Evolutionary conservation across 805 yeast species (phyloP), one percentile per base, ranked within the genome.

Genomic region (Sungouiozyma intestinalis): DNA sequence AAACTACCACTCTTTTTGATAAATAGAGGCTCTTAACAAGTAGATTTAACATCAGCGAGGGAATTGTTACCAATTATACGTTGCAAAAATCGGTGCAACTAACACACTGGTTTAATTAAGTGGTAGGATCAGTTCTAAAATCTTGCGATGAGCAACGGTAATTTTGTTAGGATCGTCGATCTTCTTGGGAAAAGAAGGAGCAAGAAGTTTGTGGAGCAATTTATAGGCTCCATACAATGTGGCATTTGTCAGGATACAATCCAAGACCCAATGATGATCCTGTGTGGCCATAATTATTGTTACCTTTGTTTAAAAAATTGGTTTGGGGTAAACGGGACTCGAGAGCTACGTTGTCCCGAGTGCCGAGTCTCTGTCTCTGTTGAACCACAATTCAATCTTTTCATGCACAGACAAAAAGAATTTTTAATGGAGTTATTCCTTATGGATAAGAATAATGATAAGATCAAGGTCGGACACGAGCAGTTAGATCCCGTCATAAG

Each of bases 261-360:
- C 81, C 72, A 68, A 47, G 71, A 72, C 2, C 90, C 92, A 2
- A 74, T 77, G 51, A 64, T 75, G 50, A 66, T 77, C 0, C 58
- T 66, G 11, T 83, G 92, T 63, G 90, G 90, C 2, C 92, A 83
- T 55, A 73, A 81, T 24, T 81, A 76, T 50, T 83, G 90, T 58
- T 82, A 82, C 54, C 72, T 54, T 39, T 75, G 90, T 55, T 55
- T 81, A n/a, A 62, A 66, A 16, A 67, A 70, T 18, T 82, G 92
- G 90, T 72, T 81, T 37, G 64, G 64, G 4, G 53, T 57, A 41
- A 58, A 55, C 42, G 51, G 51, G 13, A 54, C 49, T 14, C 69
- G 64, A 35, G 74, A 72, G 43, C 62, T 71, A 40, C 68, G 74
- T n/a, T 82, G 92, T 58, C 90, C 92, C 0, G 65, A 79, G 6